phyloP scores from a whole-genome alignment of 192 early-diverging fungal genomes.

The Linnemannia hyalina region DNA sequence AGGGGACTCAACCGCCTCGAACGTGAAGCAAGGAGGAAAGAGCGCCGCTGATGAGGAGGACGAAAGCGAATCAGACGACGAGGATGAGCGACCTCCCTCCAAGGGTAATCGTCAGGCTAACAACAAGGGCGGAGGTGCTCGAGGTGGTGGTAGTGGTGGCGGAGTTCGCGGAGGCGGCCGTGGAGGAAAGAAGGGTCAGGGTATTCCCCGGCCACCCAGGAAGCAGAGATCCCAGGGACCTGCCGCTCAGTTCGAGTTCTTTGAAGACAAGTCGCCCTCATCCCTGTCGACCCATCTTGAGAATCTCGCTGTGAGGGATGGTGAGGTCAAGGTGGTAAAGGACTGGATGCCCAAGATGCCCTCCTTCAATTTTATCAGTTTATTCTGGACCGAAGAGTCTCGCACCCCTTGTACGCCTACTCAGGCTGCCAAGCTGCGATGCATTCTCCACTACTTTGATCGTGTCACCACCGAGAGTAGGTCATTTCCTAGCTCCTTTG shows the following conservation, averaged over 20 bases:
- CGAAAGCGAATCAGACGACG: constrained; percentile 9
- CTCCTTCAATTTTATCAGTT: constrained; percentile 49
- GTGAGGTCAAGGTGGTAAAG: not conserved
- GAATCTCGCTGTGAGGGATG: constrained; percentile 13
- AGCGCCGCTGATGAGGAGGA: constrained; percentile 24
- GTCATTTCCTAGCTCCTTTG: not conserved
- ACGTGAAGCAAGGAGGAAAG: not conserved
- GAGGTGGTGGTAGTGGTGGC: constrained; percentile 16
- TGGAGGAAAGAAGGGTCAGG: constrained; percentile 18
- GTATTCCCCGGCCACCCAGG: constrained; percentile 16
- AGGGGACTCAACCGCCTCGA: not conserved
- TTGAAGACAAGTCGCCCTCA: constrained; percentile 12
- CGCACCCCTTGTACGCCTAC: constrained; percentile 28
- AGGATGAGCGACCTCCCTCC: constrained; percentile 1
- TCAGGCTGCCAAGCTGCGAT: constrained; percentile 46
- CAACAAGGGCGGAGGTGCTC: not conserved
- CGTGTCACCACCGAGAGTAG: constrained; percentile 52
- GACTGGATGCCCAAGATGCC: constrained; percentile 38
- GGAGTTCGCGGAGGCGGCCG: constrained; percentile 10
- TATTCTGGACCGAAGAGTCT: constrained; percentile 47
- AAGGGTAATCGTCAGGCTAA: constrained; percentile 12
- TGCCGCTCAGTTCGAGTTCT: constrained; percentile 45
- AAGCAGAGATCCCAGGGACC: constrained; percentile 26
- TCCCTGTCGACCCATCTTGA: constrained; percentile 14
- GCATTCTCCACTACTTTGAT: constrained; percentile 53